Evolutionary conservation across 257 asterid species (phyloP).

Genomic region (Solanum piurae): DNA sequence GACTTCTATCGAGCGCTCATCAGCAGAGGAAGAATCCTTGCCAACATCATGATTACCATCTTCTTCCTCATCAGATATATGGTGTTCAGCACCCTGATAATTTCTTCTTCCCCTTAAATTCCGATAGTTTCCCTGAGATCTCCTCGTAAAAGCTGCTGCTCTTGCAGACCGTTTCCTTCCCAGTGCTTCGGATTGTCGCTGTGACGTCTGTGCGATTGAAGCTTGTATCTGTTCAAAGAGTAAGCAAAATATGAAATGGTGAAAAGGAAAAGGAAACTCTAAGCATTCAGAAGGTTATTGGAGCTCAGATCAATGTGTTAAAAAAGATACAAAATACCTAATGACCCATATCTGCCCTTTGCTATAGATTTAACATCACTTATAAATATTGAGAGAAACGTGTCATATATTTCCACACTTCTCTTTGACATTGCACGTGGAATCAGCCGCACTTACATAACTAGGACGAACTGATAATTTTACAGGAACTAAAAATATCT

Average conservation of each 20-base stretch:
- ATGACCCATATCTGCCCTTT: background rate
- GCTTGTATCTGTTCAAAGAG: constrained; percentile 70
- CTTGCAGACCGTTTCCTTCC: constrained; percentile 77
- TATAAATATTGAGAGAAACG: background rate
- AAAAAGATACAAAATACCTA: background rate
- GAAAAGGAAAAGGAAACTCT: background rate
- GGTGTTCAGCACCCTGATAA: constrained; percentile 45
- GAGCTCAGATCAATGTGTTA: background rate
- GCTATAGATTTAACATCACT: background rate
- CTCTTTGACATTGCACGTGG: background rate
- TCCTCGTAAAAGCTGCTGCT: constrained; percentile 43
- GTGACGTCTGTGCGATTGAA: constrained; percentile 77
- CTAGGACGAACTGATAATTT: background rate
- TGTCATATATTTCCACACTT: background rate
- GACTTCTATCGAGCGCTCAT: constrained; percentile 58
- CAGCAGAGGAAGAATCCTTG: constrained; percentile 86
- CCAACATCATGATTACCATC: constrained; percentile 60
- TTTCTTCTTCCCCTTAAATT: constrained; percentile 60
- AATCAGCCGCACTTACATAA: background rate
- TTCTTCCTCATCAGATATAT: constrained; percentile 80
- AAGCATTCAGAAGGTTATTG: background rate
- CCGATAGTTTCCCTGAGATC: constrained; percentile 51
- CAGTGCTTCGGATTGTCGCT: constrained; percentile 87
- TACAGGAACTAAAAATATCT: background rate
- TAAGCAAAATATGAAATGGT: background rate